Percentiles rank a stretch among this genome's conserved stretches.
These are phyloP conservation scores for Microdochium trichocladiopsis DNA, from an alignment of 2,329 filamentous ascomycete genomes.

Conservation along the genomic window DNA sequence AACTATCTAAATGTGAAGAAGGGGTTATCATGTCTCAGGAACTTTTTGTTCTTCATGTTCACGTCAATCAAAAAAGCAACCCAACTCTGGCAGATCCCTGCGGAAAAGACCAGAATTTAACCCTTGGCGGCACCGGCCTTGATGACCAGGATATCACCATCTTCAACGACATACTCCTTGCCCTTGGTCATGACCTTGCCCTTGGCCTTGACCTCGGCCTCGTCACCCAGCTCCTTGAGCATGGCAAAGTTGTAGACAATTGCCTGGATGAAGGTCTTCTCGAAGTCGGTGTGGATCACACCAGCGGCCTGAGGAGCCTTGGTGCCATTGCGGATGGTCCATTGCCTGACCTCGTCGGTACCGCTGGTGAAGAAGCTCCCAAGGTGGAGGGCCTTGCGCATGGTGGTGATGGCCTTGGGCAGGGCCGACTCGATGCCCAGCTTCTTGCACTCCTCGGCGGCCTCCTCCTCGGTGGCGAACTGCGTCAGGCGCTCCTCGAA, in stretches of 20 bases:
- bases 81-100: no score
- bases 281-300: constrained; percentile 97
- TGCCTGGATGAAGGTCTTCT: constrained; percentile 98
- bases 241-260: constrained; percentile 85
- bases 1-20: neutral
- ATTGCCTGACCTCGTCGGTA: constrained; percentile 93
- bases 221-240: constrained; percentile 82
- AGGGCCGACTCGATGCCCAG: constrained; percentile 81
- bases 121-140: constrained; percentile 81
- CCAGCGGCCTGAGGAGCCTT: constrained; percentile 97
- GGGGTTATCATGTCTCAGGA: neutral
- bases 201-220: constrained; percentile 81
- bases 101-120: constrained; percentile 23
- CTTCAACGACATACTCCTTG: constrained; percentile 89
- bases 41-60: neutral
- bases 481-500: constrained; percentile 88
- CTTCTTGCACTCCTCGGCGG: constrained; percentile 79
- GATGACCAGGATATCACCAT: constrained; percentile 78
- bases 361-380: constrained; percentile 97
- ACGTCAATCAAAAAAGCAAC: no score
- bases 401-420: constrained; percentile 84
- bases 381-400: constrained; percentile 87
- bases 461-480: constrained; percentile 71
- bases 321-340: constrained; percentile 92
- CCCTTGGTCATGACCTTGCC: constrained; percentile 98